Conservation (phyloP, 164 flowering plant species). For the Magnolia changhungtana region DNA sequence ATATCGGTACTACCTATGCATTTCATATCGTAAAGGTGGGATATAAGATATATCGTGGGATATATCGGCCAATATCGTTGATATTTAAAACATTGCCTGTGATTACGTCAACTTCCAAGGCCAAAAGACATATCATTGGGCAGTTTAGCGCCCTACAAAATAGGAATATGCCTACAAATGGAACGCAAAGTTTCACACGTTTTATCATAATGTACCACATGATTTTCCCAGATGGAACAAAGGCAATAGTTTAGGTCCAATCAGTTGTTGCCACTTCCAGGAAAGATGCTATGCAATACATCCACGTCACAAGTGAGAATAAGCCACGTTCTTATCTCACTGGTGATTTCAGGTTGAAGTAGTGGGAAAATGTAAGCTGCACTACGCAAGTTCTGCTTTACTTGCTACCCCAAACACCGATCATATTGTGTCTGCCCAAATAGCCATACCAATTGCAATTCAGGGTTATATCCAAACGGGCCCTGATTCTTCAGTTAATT, state of each 20-base stretch:
- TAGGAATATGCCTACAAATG: not conserved
- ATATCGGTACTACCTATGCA: too few species aligned
- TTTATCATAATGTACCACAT: not conserved
- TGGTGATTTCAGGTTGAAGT: not conserved
- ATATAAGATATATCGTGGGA: too few species aligned
- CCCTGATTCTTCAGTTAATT: not conserved
- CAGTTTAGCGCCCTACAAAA: too few species aligned
- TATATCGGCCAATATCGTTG: too few species aligned
- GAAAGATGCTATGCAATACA: not conserved
- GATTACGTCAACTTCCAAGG: too few species aligned
- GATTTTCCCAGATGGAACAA: not conserved
- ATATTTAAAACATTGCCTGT: too few species aligned
- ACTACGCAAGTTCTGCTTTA: not conserved
- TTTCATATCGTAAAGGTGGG: too few species aligned
- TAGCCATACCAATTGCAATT: too few species aligned
- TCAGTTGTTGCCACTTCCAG: not conserved
- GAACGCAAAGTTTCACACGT: not conserved
- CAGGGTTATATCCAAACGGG: not conserved
- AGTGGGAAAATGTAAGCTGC: not conserved
- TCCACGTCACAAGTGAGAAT: too few species aligned
- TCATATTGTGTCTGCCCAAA: not conserved
- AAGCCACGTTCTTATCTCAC: too few species aligned
- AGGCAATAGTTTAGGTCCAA: not conserved
- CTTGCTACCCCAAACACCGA: too few species aligned
- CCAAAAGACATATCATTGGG: too few species aligned